Percentiles rank a stretch among this genome's conserved stretches.
Evolutionary conservation across 106 monocot species (phyloP).

Genomic region (Triglochin maritima): DNA sequence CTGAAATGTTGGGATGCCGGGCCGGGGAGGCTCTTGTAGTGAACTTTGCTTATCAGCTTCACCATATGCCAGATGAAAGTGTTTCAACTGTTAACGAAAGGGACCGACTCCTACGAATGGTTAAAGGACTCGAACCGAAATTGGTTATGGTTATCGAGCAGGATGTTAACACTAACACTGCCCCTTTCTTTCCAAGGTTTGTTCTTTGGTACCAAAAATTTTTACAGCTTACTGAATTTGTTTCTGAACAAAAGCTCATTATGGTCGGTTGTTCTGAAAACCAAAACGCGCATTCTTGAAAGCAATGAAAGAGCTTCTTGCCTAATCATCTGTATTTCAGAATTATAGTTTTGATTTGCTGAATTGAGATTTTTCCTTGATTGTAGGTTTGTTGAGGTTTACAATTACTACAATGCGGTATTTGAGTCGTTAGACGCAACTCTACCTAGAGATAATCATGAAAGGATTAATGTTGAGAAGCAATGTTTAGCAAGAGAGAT

Average conservation of each 20-base stretch:
- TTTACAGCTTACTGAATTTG: too few relatives aligned
- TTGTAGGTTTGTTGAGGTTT: conserved; percentile 88
- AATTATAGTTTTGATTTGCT: too few relatives aligned
- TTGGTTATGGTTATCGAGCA: conserved; percentile 85
- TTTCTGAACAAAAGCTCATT: too few relatives aligned
- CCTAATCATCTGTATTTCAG: too few relatives aligned
- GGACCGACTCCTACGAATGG: conserved; percentile 82
- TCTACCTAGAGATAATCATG: conserved; percentile 56
- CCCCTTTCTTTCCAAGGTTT: conserved; percentile 86
- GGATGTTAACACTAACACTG: conserved; percentile 93
- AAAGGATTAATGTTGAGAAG: conserved; percentile 96
- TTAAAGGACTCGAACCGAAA: conserved; percentile 68
- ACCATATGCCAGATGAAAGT: conserved; percentile 99
- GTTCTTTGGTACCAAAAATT: not conserved
- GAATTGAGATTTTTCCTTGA: too few relatives aligned
- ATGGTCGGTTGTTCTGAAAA: too few relatives aligned
- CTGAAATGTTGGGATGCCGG: conserved; percentile 52
- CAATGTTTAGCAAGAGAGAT: conserved; percentile 92
- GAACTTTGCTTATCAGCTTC: conserved; percentile 94
- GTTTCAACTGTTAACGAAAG: conserved; percentile 91
- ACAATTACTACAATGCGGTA: conserved; percentile 86
- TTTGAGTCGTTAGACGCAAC: conserved; percentile 91
- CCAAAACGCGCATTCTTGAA: too few relatives aligned
- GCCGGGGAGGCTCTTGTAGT: conserved; percentile 71
- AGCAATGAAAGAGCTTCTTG: too few relatives aligned